Evolutionary conservation across 2,329 filamentous ascomycete genomes (phyloP), one percentile per base, ranked within the genome.

Genomic region (Zasmidium angulare): DNA sequence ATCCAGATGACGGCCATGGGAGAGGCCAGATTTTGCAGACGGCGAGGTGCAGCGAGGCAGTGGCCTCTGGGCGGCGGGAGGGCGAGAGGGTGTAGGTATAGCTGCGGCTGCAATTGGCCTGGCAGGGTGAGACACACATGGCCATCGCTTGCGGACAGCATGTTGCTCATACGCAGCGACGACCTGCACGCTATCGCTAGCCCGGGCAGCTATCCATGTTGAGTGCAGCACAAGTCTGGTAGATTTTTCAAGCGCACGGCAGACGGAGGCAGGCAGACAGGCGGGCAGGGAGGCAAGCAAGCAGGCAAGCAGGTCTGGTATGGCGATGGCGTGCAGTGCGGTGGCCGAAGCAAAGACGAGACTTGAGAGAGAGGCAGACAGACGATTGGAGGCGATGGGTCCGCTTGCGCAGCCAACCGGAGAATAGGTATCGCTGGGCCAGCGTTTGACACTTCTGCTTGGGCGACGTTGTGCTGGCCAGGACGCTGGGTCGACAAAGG

Each of bases 181-280:
- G 20, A 43, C 55, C 20, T 57, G 55, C 53, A 55, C 22, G 53
- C 53, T 48, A 36, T 55, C 53, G 53, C 46, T 55, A 49, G 53
- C 31, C n/a, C n/a, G 24, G n/a, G 17, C 49, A 43, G 36, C 36
- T 46, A 57, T 57, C 48, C 55, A 57, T 46, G 55, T 40, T 57
- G 48, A 26, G 29, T 46, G 23, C 49, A 43, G 36, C 36, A 17
- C 36, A 43, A 43, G 36, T 43, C 36, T 43, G 36, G 36, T 43
- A 43, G 36, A 43, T 43, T 43, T 43, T 43, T 43, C 36, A 3
- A 7, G 36, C 36, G 53, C 53, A 55, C 24, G 53, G 53, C 53
- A 48, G 24, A 43, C 36, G 36, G 36, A 43, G n/a, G 29, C 29
- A 36, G 14, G 7, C 29, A 7, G 14, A 7, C 29, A 36, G 14